Base-by-base conservation (phyloP, 2,329 filamentous ascomycete genomes). In the Fusarium anthophilum region DNA sequence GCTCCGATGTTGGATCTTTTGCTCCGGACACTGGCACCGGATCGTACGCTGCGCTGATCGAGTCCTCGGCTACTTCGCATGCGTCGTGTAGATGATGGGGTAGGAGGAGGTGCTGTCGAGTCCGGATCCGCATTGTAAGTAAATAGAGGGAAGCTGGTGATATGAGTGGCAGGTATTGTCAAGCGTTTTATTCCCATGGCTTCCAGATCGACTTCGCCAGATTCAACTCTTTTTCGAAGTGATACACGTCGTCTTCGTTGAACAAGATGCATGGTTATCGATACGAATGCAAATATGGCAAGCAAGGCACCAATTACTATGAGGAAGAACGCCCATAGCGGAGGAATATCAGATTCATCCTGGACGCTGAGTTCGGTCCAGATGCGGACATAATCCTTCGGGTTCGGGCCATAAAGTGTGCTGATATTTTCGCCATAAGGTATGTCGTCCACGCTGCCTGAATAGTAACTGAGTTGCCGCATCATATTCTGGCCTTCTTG, bases 151-250 rank as follows among this genome's bases (percentile, higher is more conserved):
- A 98, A 92, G 26, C 88, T 88, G 54, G 93, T 88, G 30, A 98
- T 87, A 44, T 94, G 86, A 14, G 90, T 84, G 51, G 88, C 85
- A 3, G 96, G 94, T 0, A 98, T 93, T 5, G 90, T 94, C 30
- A 98, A 83, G 20, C 93, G 89, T 79, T 94, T 96, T 76, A 98
- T 94, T 5, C 95, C 95, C 75, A 98, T 87, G 6, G 91, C 91
- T 82, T 98, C 95, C 7, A 98, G 86, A 78, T 98, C 94, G 26
- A 97, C 91, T 76, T 98, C 93, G 59, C 96, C 95, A 13, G 86
- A 87, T 66, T 90, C 87, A 22, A 98, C 92, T 18, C 95, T 90
- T 54, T 90, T 88, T 57, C 90, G 90, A 17, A 98, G 84, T 3
- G 86, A 86, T 30, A 87, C 87, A 14, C 95, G 90, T 37, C 94